Evolutionary conservation across 768 basidiomycete species (phyloP), one percentile per base, ranked within the genome.

Genomic region (Candolleomyces aberdarensis): DNA sequence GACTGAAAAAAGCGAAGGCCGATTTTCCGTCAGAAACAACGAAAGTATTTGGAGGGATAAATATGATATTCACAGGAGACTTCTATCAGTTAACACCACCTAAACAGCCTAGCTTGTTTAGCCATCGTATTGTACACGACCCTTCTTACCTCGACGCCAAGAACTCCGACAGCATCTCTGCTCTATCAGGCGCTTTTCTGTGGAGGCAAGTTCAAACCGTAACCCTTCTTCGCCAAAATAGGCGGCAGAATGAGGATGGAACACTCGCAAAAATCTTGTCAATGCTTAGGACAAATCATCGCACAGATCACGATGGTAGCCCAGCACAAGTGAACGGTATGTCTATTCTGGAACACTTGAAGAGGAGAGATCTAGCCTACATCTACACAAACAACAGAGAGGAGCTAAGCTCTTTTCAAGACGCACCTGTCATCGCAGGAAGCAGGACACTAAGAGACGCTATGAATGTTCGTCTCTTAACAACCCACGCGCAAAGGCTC

Each of bases 21-120:
- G 20, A 26, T 26, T 26, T 26, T 26, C 26, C 26, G 26, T 26
- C 26, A 9, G 50, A 51, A 6, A 9, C 7, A 5, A n/a, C 26
- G 7, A 51, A 51, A 15, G 29, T 36, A 0, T 74, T 71, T 55
- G 74, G 75, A 1, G 71, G 72, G 0, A 58, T 74, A 0, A 74
- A 72, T 58, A 60, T 76, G 0, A 72, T 75, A 0, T 71, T 73
- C 57, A 59, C 64, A 0, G 74, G 74, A 7, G 74, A 15, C n/a
- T 56, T 56, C 22, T 43, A 20, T 36, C 54, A 56, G 40, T 17
- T 56, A 7, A 9, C 36, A 7, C 73, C 73, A 10, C 53, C 48
- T 13, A 31, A 31, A 31, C 66, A 63, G 13, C 43, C 54, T 1
- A 39, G 66, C 0, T 55, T 75, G 15, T 74, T 67, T 51, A 26